phyloP scores from a whole-genome alignment of 495 filamentous ascomycete genomes.

The Diplogelasinospora grovesii region DNA sequence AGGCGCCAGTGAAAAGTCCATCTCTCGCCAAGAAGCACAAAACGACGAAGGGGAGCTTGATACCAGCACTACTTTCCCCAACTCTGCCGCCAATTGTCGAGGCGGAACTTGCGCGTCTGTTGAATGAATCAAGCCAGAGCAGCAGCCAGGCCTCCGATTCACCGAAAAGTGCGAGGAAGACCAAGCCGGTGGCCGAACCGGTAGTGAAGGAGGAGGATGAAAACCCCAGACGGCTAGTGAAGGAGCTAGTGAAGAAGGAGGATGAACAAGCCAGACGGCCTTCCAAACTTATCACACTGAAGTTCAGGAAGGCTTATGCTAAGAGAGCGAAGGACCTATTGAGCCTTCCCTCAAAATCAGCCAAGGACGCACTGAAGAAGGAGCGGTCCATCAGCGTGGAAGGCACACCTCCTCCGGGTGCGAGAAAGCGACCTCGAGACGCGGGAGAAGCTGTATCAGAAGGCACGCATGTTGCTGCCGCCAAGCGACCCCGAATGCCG shows the following conservation, averaged over 20 bases:
- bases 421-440: constrained; percentile 38
- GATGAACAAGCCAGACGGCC: constrained; percentile 15
- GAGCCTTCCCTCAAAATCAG: constrained; percentile 34
- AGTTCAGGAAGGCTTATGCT: constrained; percentile 34
- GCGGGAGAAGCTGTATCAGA: constrained; percentile 24
- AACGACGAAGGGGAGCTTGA: constrained; percentile 12
- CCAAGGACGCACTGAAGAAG: constrained; percentile 32
- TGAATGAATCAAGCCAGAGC: constrained; percentile 22
- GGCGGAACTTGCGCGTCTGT: constrained; percentile 32
- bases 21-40: constrained; percentile 30
- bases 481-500: constrained; percentile 28
- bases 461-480: constrained; percentile 9
- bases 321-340: constrained; percentile 39
- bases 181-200: constrained; percentile 19
- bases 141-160: constrained; percentile 30
- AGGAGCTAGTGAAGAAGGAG: constrained; percentile 23
- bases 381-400: constrained; percentile 37
- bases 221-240: constrained; percentile 25
- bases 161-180: constrained; percentile 31
- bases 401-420: constrained; percentile 27
- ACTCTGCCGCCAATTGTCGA: constrained; percentile 41
- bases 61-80: constrained; percentile 42
- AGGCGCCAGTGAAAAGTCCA: constrained; percentile 17
- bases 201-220: constrained; percentile 25
- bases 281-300: constrained; percentile 26